phyloP scores from a whole-genome alignment of 257 asterid genomes.

The Fraxinus pennsylvanica region DNA sequence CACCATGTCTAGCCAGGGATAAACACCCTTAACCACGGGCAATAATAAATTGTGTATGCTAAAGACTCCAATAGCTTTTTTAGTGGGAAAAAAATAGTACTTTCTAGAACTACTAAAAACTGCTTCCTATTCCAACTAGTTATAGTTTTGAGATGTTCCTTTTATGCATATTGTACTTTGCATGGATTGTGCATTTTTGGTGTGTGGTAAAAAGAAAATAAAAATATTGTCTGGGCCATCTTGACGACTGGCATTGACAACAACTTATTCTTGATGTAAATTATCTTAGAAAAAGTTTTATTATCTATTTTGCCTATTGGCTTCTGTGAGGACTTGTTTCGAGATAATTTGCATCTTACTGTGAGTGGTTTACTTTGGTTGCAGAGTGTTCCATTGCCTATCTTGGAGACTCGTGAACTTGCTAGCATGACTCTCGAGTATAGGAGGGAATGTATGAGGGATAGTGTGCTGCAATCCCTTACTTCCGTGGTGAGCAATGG shows the following conservation, averaged over 20 bases:
- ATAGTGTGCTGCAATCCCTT: conserved; percentile 89
- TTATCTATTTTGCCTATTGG: not conserved
- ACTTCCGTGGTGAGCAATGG: conserved; percentile 56
- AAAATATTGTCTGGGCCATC: not conserved
- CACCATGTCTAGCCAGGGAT: not conserved
- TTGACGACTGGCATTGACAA: not conserved
- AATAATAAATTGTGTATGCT: not conserved
- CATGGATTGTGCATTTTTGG: not conserved
- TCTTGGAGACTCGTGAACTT: conserved; percentile 84
- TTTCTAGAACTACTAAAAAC: not conserved
- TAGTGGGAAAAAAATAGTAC: not conserved
- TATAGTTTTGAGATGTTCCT: not conserved
- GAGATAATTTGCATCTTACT: not conserved
- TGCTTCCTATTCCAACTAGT: not conserved
- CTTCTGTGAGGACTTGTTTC: conserved; percentile 15
- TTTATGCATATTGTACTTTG: not conserved
- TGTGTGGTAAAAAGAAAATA: not conserved
- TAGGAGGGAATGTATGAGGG: conserved; percentile 95
- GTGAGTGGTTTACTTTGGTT: conserved; percentile 3
- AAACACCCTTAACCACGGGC: not conserved
- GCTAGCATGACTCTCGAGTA: conserved; percentile 81
- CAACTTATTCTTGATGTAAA: not conserved
- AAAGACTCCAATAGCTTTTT: not conserved
- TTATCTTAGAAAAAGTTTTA: not conserved
- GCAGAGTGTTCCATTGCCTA: conserved; percentile 84